Evolutionary conservation across 495 filamentous ascomycete species (phyloP), one percentile per base, ranked within the genome.

Genomic region (Hyphodiscus hymeniophilus): DNA sequence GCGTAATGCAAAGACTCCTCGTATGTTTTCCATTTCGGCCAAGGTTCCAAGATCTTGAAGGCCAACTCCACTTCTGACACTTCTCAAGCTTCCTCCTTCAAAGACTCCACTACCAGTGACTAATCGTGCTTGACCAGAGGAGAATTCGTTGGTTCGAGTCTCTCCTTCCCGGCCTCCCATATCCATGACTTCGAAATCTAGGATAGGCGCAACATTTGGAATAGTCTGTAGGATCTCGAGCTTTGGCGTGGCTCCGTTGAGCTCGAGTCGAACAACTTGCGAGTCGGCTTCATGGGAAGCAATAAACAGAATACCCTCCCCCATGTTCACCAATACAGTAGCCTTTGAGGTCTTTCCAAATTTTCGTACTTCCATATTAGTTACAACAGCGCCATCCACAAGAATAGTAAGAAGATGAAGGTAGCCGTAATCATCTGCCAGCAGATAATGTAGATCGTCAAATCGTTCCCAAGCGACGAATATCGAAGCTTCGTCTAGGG

Each of bases 121-220:
- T 46, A 99, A 84, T 23, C 94, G 76, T 45, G 92, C 90, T 66
- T 97, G 94, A 1, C 94, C 94, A 4, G 91, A 94, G 0, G 89
- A 95, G 43, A 81, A 96, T 59, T 94, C 89, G 54, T 92, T 94
- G 0, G 77, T 81, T 31, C 86, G 79, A 28, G 60, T 80, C 50
- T 91, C 87, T 38, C 79, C 80, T 42, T 81, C 76, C 21, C 88
- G 75, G 51, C 83, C 90, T 0, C 90, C 89, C 71, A 96, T 82
- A 59, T 97, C 91, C 85, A 97, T 94, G 10, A 97, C 78, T 4
- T 83, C 84, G 44, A 97, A 95, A 58, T 99, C 92, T 12, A 95
- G 63, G 35, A 97, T 85, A 1, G 92, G 92, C 0, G 86, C 89
- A 60, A 95, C 84, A 56, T 94, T 97, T 8, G 78, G 66, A 43